Evolutionary conservation across 2,329 filamentous ascomycete species (phyloP), one percentile per base, ranked within the genome.

Genomic region (Calonectria henricotiae): DNA sequence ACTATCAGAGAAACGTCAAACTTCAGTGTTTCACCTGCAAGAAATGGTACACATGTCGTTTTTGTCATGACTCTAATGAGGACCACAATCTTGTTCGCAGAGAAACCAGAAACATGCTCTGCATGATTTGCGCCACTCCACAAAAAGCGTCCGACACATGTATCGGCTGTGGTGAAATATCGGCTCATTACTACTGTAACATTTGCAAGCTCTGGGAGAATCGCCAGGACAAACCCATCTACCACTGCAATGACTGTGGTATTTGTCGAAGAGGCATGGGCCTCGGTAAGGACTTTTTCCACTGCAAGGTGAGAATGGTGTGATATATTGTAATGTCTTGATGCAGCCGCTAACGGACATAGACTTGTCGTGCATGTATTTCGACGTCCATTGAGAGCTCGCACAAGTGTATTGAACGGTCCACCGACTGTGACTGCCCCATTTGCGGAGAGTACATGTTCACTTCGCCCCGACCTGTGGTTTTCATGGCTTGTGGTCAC

Each of bases 161-260:
- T 81, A 86, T 88, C 62, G 87, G 90, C 67, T 99, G 96, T 80
- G 92, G 91, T 20, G 90, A 91, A 75, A 89, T 91, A 68, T 90
- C 94, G 7, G 95, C 96, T 13, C 93, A 93, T 78, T 98, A 98
- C 82, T 99, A 97, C 80, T 99, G 96, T 83, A 89, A 91, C 65
- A 93, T 96, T 66, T 99, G 96, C 87, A 98, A 98, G 83, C 87
- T 99, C 1, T 99, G 96, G 96, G 96, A 98, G 79, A 95, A 98
- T 78, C 94, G 98, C 75, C 90, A 91, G 65, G 92, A 91, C 74
- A 98, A 97, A 81, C 93, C 92, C 74, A 98, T 98, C 68, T 99
- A 99, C 80, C 96, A 99, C 80, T 99, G 96, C 82, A 89, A 91
- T 78, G 96, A 98, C 78, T 99, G 96, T 82, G 96, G 96, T 5